Base-by-base conservation (phyloP, 805 yeast species). In the Millerago galiae region DNA sequence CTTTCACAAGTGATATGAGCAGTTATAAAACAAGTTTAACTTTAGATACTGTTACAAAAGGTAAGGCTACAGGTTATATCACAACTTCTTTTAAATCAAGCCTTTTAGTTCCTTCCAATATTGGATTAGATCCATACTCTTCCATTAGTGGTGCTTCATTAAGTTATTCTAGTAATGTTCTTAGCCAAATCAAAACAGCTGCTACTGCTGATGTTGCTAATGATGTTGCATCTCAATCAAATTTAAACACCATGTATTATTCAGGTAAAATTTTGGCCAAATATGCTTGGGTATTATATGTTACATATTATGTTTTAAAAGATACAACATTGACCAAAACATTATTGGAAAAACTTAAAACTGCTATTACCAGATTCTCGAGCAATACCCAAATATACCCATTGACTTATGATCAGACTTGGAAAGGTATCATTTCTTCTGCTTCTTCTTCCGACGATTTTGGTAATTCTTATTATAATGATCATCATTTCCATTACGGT, bases 241-340 rank as follows among this genome's bases (percentile, higher is more conserved):
- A 79, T 45, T 56, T 78, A 40, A 87, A 87, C 48, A 87, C 96
- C 1, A 90, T 90, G 85, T 91, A 91, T 63, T 79, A 86, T 16
- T 75, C 95, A 2, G 99, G 98, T 11, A 91, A 93, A 60, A 72
- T 79, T 24, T 66, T 90, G 38, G 96, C 89, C 51, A 93, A 90
- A 64, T 93, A 85, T 63, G 96, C 98, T 0, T 83, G 84, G 71
- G 74, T 93, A 40, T 69, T 88, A 12, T 83, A 83, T 48, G 86
- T 81, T 10, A 78, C 82, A 31, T 79, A 83, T 42, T 79, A 71
- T 47, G 71, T 91, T 15, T 60, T 91, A 35, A 59, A 75, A 15
- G 83, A 90, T 56, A 56, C 62, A 0, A 59, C 55, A 1, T 62
- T 83, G 42, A 73, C 93, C 2, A 51, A 59, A 12, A 59, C 60